phyloP scores from a whole-genome alignment of 1,284 basidiomycete genomes.

The Naganishia albida region DNA sequence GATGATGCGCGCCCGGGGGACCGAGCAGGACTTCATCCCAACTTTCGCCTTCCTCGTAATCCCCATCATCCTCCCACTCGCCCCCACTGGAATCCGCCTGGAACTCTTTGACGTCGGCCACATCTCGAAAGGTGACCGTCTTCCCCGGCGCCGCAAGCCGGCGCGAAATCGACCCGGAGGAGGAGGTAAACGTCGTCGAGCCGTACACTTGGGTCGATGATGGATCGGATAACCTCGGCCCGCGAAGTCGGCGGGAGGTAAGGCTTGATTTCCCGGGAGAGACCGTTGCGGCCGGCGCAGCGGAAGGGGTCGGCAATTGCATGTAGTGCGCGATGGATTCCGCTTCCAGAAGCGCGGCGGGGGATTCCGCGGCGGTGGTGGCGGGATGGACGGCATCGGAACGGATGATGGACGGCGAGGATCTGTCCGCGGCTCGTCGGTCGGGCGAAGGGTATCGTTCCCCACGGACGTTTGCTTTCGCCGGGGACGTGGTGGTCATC shows the following conservation, averaged over 20 bases:
- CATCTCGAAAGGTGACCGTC: slow-evolving; percentile 82
- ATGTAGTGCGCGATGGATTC: slow-evolving; percentile 1
- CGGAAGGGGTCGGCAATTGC: not conserved
- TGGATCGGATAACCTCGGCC: slow-evolving; percentile 60
- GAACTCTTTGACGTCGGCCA: slow-evolving; percentile 85
- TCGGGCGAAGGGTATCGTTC: too few relatives aligned
- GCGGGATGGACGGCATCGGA: not conserved
- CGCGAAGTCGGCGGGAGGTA: slow-evolving; percentile 76
- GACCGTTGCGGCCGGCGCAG: slow-evolving; percentile 6
- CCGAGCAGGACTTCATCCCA: slow-evolving; percentile 19
- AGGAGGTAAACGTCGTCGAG: not conserved
- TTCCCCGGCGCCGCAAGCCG: slow-evolving; percentile 57
- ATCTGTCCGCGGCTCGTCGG: not conserved
- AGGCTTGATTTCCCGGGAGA: slow-evolving; percentile 65
- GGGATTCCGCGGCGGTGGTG: not conserved
- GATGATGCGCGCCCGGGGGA: slow-evolving; percentile 6
- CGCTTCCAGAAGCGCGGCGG: not conserved
- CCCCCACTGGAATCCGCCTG: slow-evolving; percentile 51
- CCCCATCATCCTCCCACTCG: slow-evolving; percentile 25
- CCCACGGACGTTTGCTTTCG: not conserved
- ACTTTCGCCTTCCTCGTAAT: slow-evolving; percentile 21
- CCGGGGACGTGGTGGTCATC: not conserved
- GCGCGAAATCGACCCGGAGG: slow-evolving; percentile 34
- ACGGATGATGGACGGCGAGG: not conserved
- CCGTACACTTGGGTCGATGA: slow-evolving; percentile 24